These are phyloP conservation scores for Phytophthora pistaciae DNA, from an alignment of 352 stramenopile species.

Conservation along the genomic window DNA sequence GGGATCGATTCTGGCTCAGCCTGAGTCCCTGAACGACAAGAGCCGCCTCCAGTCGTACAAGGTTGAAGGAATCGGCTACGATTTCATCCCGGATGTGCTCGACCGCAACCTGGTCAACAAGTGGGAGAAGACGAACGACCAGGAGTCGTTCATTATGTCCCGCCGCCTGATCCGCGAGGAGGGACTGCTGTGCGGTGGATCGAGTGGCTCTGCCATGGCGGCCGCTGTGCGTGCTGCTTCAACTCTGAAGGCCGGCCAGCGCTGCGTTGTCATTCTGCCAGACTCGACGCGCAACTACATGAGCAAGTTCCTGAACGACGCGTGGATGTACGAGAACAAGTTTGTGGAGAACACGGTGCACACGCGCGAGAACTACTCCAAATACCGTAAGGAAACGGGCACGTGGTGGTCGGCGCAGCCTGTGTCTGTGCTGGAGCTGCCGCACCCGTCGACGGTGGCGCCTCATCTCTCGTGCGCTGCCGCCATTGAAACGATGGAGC, in stretches of 20 bases:
- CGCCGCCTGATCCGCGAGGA: conserved; percentile 95
- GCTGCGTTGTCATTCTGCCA: conserved; percentile 94
- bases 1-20: conserved; percentile 94
- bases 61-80: conserved; percentile 97
- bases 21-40: conserved; percentile 93
- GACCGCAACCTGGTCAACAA: conserved; percentile 92
- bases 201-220: conserved; percentile 89
- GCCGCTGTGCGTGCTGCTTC: conserved; percentile 85
- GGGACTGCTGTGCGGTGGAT: conserved; percentile 95
- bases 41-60: conserved; percentile 90
- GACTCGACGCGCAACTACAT: conserved; percentile 98
- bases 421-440: conserved; percentile 78
- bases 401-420: conserved; percentile 95
- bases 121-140: conserved; percentile 96
- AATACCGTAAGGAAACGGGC: conserved; percentile 69
- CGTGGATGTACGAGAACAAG: conserved; percentile 92
- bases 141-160: conserved; percentile 95
- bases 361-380: conserved; percentile 76
- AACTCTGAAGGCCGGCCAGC: conserved; percentile 86
- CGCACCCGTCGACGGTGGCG: conserved; percentile 89
- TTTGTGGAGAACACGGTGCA: conserved; percentile 77
- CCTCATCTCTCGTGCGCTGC: conserved; percentile 89
- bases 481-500: conserved; percentile 93
- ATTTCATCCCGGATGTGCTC: conserved; percentile 96
- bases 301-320: conserved; percentile 96